A percentile compares a stretch with the other conserved stretches of the same genome.
phyloP scores from a whole-genome alignment of 768 basidiomycete species.

The Mycena metata region DNA sequence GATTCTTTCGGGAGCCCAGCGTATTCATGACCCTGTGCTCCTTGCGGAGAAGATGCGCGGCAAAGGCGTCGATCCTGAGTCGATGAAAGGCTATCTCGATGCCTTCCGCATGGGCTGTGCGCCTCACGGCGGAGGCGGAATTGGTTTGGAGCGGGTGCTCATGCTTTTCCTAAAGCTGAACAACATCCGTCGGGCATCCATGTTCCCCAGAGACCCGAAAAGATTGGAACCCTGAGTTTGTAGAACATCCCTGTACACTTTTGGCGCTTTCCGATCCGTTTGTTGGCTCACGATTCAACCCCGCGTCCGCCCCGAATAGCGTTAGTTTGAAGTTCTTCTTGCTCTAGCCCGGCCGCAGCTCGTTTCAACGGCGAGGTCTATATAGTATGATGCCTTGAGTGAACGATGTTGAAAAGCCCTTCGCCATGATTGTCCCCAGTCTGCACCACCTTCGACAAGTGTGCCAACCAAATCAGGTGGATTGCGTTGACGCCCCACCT shows the following conservation, averaged over 20 bases:
- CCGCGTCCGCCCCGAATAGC: conserved; percentile 20
- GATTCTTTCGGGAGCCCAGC: conserved; percentile 97
- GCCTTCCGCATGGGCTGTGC: conserved; percentile 96
- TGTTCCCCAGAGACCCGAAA: conserved; percentile 99
- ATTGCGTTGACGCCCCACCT: conserved; percentile 39
- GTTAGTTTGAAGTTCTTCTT: conserved; percentile 14
- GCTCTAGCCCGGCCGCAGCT: conserved; percentile 1
- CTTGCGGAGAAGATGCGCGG: conserved; percentile 87
- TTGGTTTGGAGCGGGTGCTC: conserved; percentile 94
- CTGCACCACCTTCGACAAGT: neutral
- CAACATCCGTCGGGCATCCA: conserved; percentile 91
- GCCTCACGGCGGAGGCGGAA: conserved; percentile 97
- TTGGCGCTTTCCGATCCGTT: conserved; percentile 19
- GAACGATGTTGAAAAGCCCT: neutral
- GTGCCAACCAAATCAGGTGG: conserved; percentile 10
- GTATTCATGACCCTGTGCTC: conserved; percentile 91
- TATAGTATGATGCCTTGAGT: neutral
- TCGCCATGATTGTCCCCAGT: conserved; percentile 11
- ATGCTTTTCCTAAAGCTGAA: conserved; percentile 98
- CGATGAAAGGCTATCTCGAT: conserved; percentile 93
- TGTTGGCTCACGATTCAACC: conserved; percentile 3
- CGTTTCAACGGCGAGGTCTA: conserved; percentile 21
- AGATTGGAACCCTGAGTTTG: conserved; percentile 82
- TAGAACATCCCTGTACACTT: conserved; percentile 22
- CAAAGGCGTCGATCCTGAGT: conserved; percentile 91